phyloP scores from a whole-genome alignment of 169 alveolate genomes.

The Plasmodium falciparum region DNA sequence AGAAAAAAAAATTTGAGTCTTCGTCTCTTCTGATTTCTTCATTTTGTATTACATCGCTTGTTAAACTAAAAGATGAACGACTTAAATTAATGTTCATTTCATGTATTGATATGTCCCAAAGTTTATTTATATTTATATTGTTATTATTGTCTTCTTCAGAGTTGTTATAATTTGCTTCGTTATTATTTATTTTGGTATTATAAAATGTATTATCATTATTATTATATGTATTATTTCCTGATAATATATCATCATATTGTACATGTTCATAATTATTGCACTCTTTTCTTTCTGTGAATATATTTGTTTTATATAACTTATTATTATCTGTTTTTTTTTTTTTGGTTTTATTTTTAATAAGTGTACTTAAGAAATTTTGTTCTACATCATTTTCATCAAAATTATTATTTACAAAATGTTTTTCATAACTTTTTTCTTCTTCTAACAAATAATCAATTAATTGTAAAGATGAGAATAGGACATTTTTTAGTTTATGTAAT shows the following conservation, averaged over 20 bases:
- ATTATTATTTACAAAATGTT: not conserved
- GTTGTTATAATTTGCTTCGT: not conserved
- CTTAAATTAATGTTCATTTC: conserved; percentile 5
- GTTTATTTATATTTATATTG: not conserved
- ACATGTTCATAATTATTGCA: not conserved
- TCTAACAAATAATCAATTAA: conserved; percentile 16
- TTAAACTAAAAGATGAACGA: not conserved
- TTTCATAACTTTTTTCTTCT: not conserved
- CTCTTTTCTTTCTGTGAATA: not conserved
- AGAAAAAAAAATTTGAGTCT: not conserved
- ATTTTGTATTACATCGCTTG: not conserved
- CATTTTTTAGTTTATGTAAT: conserved; percentile 50
- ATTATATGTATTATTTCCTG: not conserved
- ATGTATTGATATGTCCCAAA: conserved; percentile 56
- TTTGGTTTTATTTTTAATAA: conserved; percentile 18
- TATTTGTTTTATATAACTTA: not conserved
- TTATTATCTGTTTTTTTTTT: conserved; percentile 3
- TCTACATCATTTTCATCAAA: conserved; percentile 16
- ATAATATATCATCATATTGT: not conserved
- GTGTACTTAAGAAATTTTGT: not conserved
- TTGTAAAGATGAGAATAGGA: conserved; percentile 18
- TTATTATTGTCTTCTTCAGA: not conserved
- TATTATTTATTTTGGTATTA: not conserved
- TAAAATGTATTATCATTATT: not conserved
- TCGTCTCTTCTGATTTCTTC: not conserved